phyloP scores from a whole-genome alignment of 768 basidiomycete genomes.

The Hericium coralloides region DNA sequence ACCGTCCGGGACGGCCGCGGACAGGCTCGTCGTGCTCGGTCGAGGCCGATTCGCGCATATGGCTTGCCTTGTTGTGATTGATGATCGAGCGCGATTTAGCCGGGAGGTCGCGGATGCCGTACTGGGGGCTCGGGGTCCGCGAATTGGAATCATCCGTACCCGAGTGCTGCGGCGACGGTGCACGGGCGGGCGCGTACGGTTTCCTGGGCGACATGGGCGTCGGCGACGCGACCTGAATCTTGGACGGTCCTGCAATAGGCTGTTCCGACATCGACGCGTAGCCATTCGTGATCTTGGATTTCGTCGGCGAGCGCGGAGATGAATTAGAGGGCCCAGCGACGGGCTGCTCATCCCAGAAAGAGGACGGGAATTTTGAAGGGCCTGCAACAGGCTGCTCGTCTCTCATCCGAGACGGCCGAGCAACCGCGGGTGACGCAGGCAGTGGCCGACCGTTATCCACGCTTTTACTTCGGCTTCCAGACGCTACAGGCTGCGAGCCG shows the following conservation, averaged over 20 bases:
- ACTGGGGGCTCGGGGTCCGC: conserved; percentile 12
- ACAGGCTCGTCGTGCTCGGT: conserved; percentile 2
- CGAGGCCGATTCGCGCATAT: conserved; percentile 4
- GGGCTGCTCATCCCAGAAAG: background rate
- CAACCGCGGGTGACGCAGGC: conserved; percentile 8
- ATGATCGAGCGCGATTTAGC: conserved; percentile 10
- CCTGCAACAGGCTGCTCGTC: conserved; percentile 3
- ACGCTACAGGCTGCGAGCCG: background rate
- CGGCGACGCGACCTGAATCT: background rate
- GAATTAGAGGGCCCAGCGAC: background rate
- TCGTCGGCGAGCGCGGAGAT: background rate
- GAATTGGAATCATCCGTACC: conserved; percentile 6
- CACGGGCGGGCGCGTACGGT: background rate
- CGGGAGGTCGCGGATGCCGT: conserved; percentile 15
- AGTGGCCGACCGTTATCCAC: conserved; percentile 9
- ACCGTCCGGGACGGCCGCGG: conserved; percentile 8
- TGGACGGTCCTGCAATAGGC: background rate
- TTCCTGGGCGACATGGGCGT: conserved; percentile 4
- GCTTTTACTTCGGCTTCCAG: conserved; percentile 12
- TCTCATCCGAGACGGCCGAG: no score
- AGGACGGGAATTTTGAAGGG: background rate
- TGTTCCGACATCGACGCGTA: background rate
- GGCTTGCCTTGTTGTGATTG: conserved; percentile 5
- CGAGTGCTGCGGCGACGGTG: conserved; percentile 9
- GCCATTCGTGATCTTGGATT: background rate